These are phyloP conservation scores for Adansonia gregorii DNA, from an alignment of 441 rosid species.

Conservation along the genomic window DNA sequence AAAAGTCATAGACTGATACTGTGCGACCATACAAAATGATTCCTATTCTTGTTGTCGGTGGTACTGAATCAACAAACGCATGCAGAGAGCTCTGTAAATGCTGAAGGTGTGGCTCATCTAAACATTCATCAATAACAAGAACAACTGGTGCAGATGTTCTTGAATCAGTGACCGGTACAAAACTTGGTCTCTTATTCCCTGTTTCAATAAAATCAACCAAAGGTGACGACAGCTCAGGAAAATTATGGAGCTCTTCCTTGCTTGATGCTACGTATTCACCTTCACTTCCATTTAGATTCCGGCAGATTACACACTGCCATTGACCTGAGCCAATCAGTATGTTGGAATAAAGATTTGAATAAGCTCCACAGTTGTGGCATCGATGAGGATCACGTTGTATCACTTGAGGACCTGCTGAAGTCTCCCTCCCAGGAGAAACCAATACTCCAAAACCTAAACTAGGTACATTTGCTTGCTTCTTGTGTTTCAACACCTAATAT, in stretches of 20 bases:
- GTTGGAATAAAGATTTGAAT: constrained; percentile 78
- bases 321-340: constrained; percentile 89
- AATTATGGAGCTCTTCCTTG: constrained; percentile 69
- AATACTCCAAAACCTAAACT: constrained; percentile 96
- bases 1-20: constrained; percentile 89
- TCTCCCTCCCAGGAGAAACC: constrained; percentile 89
- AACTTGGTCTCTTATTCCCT: constrained; percentile 83
- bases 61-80: constrained; percentile 87
- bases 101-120: constrained; percentile 94
- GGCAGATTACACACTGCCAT: constrained; percentile 92
- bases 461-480: constrained; percentile 81
- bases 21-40: constrained; percentile 81
- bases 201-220: constrained; percentile 84
- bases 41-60: constrained; percentile 74
- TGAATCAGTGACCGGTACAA: constrained; percentile 86
- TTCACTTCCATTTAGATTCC: constrained; percentile 71
- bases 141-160: constrained; percentile 79
- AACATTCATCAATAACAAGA: constrained; percentile 91
- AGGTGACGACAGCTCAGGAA: constrained; percentile 78
- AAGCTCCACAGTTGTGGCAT: constrained; percentile 88
- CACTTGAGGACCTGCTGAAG: constrained; percentile 67
- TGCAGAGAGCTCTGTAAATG: constrained; percentile 96
- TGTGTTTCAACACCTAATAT: constrained; percentile 78
- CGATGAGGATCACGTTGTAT: constrained; percentile 86
- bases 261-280: constrained; percentile 86